These are phyloP conservation scores for Raphanus sativus DNA, from an alignment of 345 rosid genomes.

Conservation along the genomic window DNA sequence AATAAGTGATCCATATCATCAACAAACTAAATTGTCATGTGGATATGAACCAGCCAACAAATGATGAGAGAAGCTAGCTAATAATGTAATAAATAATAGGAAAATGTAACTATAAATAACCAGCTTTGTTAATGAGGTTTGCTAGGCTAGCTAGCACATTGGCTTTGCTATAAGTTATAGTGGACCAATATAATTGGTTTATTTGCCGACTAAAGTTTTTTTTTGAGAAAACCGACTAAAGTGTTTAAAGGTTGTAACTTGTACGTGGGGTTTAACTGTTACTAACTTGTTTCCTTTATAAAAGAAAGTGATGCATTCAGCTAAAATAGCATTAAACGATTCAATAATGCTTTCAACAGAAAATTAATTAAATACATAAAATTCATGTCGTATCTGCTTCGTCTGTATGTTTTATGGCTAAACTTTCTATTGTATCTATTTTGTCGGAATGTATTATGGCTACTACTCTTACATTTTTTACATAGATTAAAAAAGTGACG, in stretches of 20 bases:
- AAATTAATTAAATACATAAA: not conserved
- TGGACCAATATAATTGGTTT: constrained; percentile 2
- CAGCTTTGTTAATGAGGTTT: not conserved
- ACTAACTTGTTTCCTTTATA: not conserved
- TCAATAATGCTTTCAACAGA: not conserved
- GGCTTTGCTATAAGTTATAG: not conserved
- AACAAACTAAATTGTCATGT: not conserved
- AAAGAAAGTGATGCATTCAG: not conserved
- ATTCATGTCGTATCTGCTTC: not conserved
- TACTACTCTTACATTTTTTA: not conserved
- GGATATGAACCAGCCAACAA: not conserved
- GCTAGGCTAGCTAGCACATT: not conserved
- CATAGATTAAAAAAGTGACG: too few relatives aligned
- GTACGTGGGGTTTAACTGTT: not conserved
- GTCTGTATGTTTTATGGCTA: not conserved
- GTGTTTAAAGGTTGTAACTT: not conserved
- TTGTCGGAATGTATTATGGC: not conserved
- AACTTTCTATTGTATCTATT: not conserved
- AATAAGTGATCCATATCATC: not conserved
- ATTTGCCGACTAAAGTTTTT: not conserved
- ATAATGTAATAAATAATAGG: not conserved
- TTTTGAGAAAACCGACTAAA: too few relatives aligned
- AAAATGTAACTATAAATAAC: not conserved
- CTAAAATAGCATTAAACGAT: not conserved
- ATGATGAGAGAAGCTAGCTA: not conserved